These are phyloP conservation scores for Rhizomucor pusillus DNA, from an alignment of 371 early-diverging fungal genomes.

Conservation along the genomic window DNA sequence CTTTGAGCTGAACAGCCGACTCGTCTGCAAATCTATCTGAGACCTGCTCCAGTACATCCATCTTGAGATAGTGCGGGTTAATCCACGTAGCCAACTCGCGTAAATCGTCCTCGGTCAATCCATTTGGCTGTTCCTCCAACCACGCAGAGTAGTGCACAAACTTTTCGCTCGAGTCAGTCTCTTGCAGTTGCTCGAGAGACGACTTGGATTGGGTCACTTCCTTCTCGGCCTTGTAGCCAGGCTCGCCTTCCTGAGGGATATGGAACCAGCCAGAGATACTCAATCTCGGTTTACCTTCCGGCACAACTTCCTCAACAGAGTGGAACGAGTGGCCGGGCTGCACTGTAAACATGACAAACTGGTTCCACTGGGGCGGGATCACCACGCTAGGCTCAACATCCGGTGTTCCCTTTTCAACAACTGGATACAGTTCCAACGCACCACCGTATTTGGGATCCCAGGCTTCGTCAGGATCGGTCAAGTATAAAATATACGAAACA, in stretches of 20 bases:
- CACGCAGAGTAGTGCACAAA: constrained; percentile 25
- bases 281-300: constrained; percentile 53
- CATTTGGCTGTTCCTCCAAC: constrained; percentile 23
- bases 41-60: constrained; percentile 40
- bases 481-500: constrained; percentile 74
- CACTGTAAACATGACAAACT: constrained; percentile 74
- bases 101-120: constrained; percentile 43
- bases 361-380: constrained; percentile 73
- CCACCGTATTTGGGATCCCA: constrained; percentile 68
- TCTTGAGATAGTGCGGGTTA: constrained; percentile 63
- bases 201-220: constrained; percentile 24
- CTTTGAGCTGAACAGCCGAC: constrained; percentile 63
- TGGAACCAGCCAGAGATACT: constrained; percentile 82
- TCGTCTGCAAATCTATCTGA: constrained; percentile 65
- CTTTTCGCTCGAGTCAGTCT: background rate
- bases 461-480: constrained; percentile 63
- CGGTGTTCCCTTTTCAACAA: constrained; percentile 59
- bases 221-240: constrained; percentile 43
- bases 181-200: constrained; percentile 50
- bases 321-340: constrained; percentile 78
- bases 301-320: constrained; percentile 74
- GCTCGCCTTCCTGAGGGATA: constrained; percentile 60
- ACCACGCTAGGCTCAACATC: constrained; percentile 54
- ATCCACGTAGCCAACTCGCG: constrained; percentile 47
- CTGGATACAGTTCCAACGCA: constrained; percentile 74